Evolutionary conservation across 2,329 filamentous ascomycete genomes (phyloP), one percentile per base, ranked within the genome.

Genomic region (Colletotrichum endophyticum): DNA sequence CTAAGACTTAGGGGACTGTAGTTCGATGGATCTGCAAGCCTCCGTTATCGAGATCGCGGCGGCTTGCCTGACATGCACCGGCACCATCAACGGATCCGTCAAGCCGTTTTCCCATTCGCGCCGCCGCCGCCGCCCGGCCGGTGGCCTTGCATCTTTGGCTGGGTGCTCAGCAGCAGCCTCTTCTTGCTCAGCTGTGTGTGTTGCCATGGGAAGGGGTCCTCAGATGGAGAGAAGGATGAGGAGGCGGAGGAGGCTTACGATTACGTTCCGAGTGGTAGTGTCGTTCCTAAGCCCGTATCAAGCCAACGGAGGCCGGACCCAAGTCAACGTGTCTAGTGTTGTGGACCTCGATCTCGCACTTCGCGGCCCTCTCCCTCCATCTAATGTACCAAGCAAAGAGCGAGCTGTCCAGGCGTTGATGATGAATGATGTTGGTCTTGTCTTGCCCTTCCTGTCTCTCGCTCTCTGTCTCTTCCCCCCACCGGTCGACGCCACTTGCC

Each of bases 31-130:
- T 76, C 63, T 68, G 57, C 70, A 44, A 72, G 56, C 49, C 39
- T 44, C 59, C 70, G 67, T 63, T 57, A 63, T 75, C 63, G 63
- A 76, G 73, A 73, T 76, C 63, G 62, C 25, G 56, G 49, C 32
- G 11, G 36, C 36, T 57, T 32, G 25, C 34, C 19, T 36, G 19
- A 39, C 56, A 44, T 63, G 70, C 39, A 64, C 36, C 59, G 28
- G 30, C 12, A 16, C 12, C 30, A 36, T 19, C 39, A 59, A 30
- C 8, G 27, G 27, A 44, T 28, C n/a, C 22, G 56, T 62, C 15
- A 59, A n/a, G 56, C 39, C 39, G 39, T 49, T 49, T n/a, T n/a
- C 39, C 39, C 39, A 49, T 7, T 49, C 32, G 34, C 32, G 32
- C 15, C 32, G 61, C 15, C 61, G 16, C 25, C 57, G 27, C 57